Evolutionary conservation across 139 green algal species (phyloP), one percentile per base, ranked within the genome.

Genomic region (Micractinium sp.): DNA sequence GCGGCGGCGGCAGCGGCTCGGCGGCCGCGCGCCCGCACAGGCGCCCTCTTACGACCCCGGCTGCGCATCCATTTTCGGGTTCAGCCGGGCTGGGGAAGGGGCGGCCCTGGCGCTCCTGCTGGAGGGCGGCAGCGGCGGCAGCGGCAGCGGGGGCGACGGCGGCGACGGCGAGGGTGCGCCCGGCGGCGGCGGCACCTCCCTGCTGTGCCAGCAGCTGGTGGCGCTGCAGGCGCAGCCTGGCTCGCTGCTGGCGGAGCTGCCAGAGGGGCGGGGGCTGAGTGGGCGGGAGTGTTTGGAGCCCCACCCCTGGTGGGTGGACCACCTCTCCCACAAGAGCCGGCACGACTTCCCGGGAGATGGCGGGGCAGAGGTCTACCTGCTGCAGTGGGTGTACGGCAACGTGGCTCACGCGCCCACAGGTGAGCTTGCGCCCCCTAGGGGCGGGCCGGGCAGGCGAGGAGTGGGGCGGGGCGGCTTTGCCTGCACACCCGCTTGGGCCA

Each of bases 341-440:
- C 41, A 78, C 22, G 76, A 86, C 36, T 90, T 86, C 38, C 76
- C 47, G 0, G 77, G 35, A 16, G 77, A 86, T 29, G 86, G 76
- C 36, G 69, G 15, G 5, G 81, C 61, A 3, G 88, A 90, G 76
- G 79, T 85, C 23, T 81, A 88, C 20, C 73, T 96, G 76, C 92
- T 97, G 85, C 93, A 93, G 73, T 97, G 95, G 95, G 89, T 96
- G 56, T 97, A 96, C 85, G 94, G 95, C 88, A 94, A 93, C 39
- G 91, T 97, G 69, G 93, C 92, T 3, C 92, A 93, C 77, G 88
- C 85, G 0, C 81, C 86, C 74, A 92, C 91, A 12, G 93, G 93
- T 89, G 92, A 93, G 73, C 63, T 73, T 12, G 76, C 14, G 63
- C 16, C 16, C 12, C 93, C 95, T 41, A 67, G 63, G 4, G 85